phyloP scores from a whole-genome alignment of 2,329 filamentous ascomycete species.

The Aspergillus unguis region DNA sequence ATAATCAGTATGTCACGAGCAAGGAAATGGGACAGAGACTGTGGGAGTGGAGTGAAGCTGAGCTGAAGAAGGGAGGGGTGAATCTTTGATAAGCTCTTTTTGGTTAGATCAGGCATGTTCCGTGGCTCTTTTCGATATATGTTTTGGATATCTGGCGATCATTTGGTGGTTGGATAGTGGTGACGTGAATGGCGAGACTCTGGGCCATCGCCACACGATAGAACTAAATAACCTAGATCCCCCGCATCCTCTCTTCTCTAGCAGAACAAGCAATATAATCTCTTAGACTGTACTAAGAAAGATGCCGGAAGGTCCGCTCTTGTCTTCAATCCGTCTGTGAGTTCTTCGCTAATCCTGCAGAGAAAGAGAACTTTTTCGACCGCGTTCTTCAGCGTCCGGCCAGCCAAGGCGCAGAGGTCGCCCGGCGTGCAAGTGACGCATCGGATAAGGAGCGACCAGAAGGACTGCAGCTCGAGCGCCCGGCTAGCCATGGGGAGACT shows the following conservation, averaged over 20 bases:
- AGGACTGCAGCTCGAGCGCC: neutral
- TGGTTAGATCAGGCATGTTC: neutral
- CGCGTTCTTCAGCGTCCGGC: conserved; percentile 1
- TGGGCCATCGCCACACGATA: conserved; percentile 3
- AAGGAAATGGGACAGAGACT: conserved; percentile 25
- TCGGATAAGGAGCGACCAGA: too few relatives aligned
- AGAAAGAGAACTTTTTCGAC: conserved; percentile 7
- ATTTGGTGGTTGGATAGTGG: neutral
- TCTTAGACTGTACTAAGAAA: neutral
- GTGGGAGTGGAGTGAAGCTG: conserved; percentile 37
- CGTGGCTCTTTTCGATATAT: neutral
- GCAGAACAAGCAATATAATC: neutral
- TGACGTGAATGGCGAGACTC: conserved; percentile 1
- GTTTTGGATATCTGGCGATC: neutral
- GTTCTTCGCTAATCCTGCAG: neutral
- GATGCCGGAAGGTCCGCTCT: neutral
- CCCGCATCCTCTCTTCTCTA: neutral
- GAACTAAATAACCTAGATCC: neutral
- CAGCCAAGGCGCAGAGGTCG: neutral
- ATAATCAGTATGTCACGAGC: conserved; percentile 26
- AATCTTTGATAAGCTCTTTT: neutral
- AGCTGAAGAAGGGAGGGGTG: conserved; percentile 16
- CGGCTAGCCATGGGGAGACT: neutral
- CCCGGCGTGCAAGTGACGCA: too few relatives aligned
- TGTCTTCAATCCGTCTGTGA: too few relatives aligned